These are phyloP conservation scores for Pyrenopolyporus hunteri DNA, from an alignment of 495 filamentous ascomycete species.

Conservation along the genomic window DNA sequence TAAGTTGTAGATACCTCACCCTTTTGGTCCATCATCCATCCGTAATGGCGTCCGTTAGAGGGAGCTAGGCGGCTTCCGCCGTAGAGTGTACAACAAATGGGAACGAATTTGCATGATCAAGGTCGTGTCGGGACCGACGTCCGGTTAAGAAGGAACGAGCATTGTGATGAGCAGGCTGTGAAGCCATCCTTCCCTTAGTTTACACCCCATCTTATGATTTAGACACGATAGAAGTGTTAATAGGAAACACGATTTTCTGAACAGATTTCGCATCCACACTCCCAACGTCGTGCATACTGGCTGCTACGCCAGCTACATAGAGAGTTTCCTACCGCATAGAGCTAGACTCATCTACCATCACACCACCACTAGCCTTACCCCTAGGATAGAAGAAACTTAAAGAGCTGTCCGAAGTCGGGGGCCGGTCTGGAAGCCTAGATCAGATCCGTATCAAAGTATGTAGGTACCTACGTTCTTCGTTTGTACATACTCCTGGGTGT, in stretches of 20 bases:
- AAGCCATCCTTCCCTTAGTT: slow-evolving; percentile 4
- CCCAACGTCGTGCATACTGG: background rate
- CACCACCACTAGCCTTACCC: background rate
- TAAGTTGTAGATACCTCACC: slow-evolving; percentile 63
- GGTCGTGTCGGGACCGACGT: background rate
- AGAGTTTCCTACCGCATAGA: background rate
- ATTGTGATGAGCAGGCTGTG: slow-evolving; percentile 4
- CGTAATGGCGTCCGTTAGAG: slow-evolving; percentile 37
- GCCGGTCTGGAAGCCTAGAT: background rate
- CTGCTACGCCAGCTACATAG: too few relatives aligned
- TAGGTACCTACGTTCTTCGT: background rate
- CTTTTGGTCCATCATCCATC: slow-evolving; percentile 29
- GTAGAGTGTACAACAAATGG: slow-evolving; percentile 39
- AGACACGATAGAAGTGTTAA: background rate
- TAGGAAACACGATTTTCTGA: background rate
- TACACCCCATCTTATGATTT: background rate
- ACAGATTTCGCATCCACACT: background rate
- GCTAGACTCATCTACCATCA: background rate
- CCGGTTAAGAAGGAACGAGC: slow-evolving; percentile 7
- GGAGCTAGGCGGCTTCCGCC: slow-evolving; percentile 26
- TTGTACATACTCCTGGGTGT: background rate
- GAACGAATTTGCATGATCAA: slow-evolving; percentile 28
- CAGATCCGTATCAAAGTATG: background rate
- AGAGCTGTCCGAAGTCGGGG: background rate
- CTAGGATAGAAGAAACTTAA: background rate